Evolutionary conservation across 768 basidiomycete genomes (phyloP).

Genomic region (Obba rivulosa): DNA sequence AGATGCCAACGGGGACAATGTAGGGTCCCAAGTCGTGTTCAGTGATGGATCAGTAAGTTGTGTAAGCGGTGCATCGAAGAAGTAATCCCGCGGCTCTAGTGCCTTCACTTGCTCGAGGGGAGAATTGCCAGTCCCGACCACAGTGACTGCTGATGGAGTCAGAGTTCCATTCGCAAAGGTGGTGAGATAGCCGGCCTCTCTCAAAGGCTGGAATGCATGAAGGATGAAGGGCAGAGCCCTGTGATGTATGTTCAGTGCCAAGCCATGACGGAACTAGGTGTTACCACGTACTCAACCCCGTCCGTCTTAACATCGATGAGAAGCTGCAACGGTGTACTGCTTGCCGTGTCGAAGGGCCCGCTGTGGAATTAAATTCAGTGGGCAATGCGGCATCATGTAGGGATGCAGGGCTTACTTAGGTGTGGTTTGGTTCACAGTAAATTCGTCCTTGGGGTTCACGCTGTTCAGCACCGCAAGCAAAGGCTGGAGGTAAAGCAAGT

Average conservation of each 20-base stretch:
- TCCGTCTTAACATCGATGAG: conserved; percentile 50
- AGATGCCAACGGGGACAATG: conserved; percentile 45
- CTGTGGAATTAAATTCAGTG: conserved; percentile 22
- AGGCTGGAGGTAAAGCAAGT: conserved; percentile 44
- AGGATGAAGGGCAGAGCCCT: conserved; percentile 42
- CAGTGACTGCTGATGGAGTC: conserved; percentile 32
- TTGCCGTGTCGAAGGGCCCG: conserved; percentile 45
- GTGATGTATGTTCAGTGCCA: conserved; percentile 1
- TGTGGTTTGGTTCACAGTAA: conserved; percentile 34
- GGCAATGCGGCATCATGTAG: neutral
- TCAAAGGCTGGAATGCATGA: conserved; percentile 40
- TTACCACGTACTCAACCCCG: conserved; percentile 33
- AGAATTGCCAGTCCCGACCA: conserved; percentile 48
- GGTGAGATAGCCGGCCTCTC: conserved; percentile 39
- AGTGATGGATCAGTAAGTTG: conserved; percentile 29
- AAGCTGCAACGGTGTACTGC: conserved; percentile 38
- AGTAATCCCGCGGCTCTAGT: conserved; percentile 41
- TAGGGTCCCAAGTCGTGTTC: conserved; percentile 36
- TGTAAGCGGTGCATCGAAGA: conserved; percentile 49
- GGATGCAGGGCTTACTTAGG: conserved; percentile 31
- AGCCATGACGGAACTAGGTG: neutral
- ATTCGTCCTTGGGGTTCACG: conserved; percentile 38
- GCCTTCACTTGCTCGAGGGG: conserved; percentile 41
- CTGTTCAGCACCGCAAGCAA: conserved; percentile 34
- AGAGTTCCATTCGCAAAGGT: conserved; percentile 38